These are phyloP conservation scores for Tulasnella sp. DNA, from an alignment of 768 basidiomycete genomes.

Conservation along the genomic window DNA sequence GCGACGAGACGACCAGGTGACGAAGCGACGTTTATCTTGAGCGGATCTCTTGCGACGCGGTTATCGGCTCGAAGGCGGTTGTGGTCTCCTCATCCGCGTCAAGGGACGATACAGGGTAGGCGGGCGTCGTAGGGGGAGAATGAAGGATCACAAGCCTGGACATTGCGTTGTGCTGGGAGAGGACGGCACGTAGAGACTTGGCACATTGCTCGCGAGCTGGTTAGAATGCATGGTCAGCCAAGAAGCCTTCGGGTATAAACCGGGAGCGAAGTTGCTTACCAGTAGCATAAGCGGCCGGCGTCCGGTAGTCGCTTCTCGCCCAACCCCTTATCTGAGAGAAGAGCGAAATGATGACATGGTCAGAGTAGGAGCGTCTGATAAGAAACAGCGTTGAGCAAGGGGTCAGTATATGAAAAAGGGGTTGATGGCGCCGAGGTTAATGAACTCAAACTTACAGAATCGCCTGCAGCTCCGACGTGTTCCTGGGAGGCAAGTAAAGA, in stretches of 20 bases:
- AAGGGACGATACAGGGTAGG: too few species aligned
- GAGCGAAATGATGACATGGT: conserved; percentile 72
- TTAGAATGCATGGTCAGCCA: conserved; percentile 29
- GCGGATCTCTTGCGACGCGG: too few species aligned
- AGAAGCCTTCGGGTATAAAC: conserved; percentile 20
- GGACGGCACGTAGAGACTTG: conserved; percentile 56
- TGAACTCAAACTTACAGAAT: conserved; percentile 44
- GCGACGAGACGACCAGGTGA: too few species aligned
- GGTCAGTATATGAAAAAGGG: conserved; percentile 8
- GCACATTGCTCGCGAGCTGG: conserved; percentile 55
- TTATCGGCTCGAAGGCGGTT: too few species aligned
- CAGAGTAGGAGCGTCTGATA: conserved; percentile 57
- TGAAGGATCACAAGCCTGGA: conserved; percentile 58
- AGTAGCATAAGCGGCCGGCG: conserved; percentile 46
- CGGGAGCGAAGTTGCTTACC: conserved; percentile 32
- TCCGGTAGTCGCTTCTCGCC: conserved; percentile 33
- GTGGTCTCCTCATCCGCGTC: too few species aligned
- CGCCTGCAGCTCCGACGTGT: conserved; percentile 54
- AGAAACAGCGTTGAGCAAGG: background rate
- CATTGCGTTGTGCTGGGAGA: conserved; percentile 59
- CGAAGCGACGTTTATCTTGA: too few species aligned
- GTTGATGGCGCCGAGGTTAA: background rate
- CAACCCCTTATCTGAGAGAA: conserved; percentile 52
- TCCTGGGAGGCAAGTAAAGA: conserved; percentile 58
- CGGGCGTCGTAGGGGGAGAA: conserved; percentile 5